phyloP scores from a whole-genome alignment of 345 rosid species.

The Euphorbia pulcherrima region DNA sequence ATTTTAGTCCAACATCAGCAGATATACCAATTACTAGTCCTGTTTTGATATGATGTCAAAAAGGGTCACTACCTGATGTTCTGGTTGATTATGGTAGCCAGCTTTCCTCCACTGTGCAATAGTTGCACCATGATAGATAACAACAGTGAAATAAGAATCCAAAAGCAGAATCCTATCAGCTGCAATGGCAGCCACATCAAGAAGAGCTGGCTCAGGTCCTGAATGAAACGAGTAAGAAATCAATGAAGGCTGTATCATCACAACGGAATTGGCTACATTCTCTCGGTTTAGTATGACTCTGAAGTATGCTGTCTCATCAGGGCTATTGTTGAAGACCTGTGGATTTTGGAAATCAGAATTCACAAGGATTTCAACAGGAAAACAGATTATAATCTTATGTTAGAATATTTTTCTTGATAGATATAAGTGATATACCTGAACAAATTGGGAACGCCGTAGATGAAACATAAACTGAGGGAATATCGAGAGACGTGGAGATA shows the following conservation, averaged over 20 bases:
- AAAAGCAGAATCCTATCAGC: constrained; percentile 82
- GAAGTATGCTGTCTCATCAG: constrained; percentile 94
- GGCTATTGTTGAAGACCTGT: constrained; percentile 96
- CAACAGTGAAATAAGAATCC: constrained; percentile 79
- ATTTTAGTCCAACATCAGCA: not conserved
- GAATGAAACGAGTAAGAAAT: constrained; percentile 89
- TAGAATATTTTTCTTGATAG: constrained; percentile 4
- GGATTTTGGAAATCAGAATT: constrained; percentile 5
- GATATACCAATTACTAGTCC: not conserved
- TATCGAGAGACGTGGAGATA: constrained; percentile 73
- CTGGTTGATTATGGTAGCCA: constrained; percentile 86
- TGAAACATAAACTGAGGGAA: constrained; percentile 87
- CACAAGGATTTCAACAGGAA: constrained; percentile 2
- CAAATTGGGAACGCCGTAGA: constrained; percentile 95
- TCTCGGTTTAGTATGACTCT: constrained; percentile 85
- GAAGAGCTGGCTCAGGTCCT: constrained; percentile 76
- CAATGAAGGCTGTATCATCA: constrained; percentile 96
- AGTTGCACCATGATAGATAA: constrained; percentile 85
- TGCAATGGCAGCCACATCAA: constrained; percentile 84
- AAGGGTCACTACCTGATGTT: constrained; percentile 61
- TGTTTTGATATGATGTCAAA: not conserved
- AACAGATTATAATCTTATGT: too few relatives aligned
- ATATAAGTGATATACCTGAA: constrained; percentile 52
- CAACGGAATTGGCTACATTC: constrained; percentile 81
- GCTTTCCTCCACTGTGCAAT: constrained; percentile 97